Evolutionary conservation across 306 rosid species (phyloP).

Genomic region (Cercis canadensis): DNA sequence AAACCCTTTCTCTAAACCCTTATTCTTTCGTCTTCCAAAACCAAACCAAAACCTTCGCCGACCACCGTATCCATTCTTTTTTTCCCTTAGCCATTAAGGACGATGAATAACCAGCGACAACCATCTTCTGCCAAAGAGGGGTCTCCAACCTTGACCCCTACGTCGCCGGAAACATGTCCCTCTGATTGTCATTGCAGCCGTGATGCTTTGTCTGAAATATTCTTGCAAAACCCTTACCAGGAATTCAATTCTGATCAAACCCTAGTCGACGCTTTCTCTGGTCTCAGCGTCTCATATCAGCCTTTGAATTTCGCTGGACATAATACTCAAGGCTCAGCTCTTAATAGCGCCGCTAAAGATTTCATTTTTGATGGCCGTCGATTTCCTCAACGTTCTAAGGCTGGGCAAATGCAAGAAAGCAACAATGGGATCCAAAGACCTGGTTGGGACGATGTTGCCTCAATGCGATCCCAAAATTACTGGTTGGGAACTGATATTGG

Average conservation of each 20-base stretch:
- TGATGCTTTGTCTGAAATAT: background rate
- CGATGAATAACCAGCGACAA: slow-evolving; percentile 1
- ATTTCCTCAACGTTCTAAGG: slow-evolving; percentile 4
- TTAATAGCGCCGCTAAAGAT: background rate
- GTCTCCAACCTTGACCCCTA: background rate
- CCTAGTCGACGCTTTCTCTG: slow-evolving; percentile 49
- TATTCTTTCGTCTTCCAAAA: background rate
- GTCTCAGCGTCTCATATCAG: slow-evolving; percentile 34
- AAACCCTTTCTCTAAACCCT: slow-evolving; percentile 33
- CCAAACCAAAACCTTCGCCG: background rate
- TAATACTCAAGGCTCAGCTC: background rate
- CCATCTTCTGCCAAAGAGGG: background rate
- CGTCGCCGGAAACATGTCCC: background rate
- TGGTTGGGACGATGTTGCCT: background rate
- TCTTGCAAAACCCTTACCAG: background rate
- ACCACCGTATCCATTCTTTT: background rate
- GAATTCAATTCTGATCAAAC: slow-evolving; percentile 31
- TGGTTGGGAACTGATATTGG: background rate
- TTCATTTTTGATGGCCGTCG: background rate
- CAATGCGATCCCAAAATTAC: slow-evolving; percentile 7
- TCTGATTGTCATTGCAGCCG: no score
- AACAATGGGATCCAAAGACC: background rate
- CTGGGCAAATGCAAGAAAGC: background rate
- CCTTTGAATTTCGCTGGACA: background rate
- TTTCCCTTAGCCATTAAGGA: background rate